phyloP scores from a whole-genome alignment of 2,329 filamentous ascomycete genomes.

The Lachnellula subtilissima region DNA sequence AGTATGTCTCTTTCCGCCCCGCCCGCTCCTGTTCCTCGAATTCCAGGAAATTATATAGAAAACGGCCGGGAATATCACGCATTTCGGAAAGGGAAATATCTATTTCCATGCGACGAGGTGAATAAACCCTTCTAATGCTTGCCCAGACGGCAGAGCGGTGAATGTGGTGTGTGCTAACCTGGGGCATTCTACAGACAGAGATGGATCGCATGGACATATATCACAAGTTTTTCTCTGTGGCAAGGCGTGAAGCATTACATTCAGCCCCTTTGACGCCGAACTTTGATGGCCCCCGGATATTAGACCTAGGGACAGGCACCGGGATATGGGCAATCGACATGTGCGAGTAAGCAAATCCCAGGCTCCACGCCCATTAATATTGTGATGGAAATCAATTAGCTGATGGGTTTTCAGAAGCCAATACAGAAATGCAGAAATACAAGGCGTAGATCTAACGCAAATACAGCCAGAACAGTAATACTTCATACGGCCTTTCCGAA shows the following conservation, averaged over 20 bases:
- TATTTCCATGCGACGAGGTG: constrained; percentile 74
- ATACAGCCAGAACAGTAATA: constrained; percentile 55
- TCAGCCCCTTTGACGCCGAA: constrained; percentile 33
- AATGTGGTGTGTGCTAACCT: constrained; percentile 8
- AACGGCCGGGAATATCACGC: constrained; percentile 68
- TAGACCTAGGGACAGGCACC: constrained; percentile 77
- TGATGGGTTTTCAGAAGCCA: constrained; percentile 33
- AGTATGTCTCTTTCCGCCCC: constrained; percentile 19
- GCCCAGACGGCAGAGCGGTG: not conserved
- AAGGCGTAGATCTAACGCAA: constrained; percentile 56
- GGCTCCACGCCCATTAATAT: not conserved
- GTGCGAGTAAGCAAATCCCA: constrained; percentile 55
- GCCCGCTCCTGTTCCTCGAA: constrained; percentile 7
- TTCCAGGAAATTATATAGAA: constrained; percentile 45
- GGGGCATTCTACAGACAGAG: constrained; percentile 49
- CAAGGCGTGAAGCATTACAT: constrained; percentile 47
- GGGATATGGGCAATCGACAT: constrained; percentile 91
- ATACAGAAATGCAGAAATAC: constrained; percentile 53
- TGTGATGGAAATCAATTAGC: not conserved
- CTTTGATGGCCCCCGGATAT: constrained; percentile 38
- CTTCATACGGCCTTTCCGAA: not conserved
- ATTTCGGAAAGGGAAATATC: constrained; percentile 63
- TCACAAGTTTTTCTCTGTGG: constrained; percentile 69
- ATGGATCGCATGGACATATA: constrained; percentile 76
- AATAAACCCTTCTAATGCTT: constrained; percentile 20